Conservation (phyloP, 2,329 filamentous ascomycete species). For the Aspergillus sojae region DNA sequence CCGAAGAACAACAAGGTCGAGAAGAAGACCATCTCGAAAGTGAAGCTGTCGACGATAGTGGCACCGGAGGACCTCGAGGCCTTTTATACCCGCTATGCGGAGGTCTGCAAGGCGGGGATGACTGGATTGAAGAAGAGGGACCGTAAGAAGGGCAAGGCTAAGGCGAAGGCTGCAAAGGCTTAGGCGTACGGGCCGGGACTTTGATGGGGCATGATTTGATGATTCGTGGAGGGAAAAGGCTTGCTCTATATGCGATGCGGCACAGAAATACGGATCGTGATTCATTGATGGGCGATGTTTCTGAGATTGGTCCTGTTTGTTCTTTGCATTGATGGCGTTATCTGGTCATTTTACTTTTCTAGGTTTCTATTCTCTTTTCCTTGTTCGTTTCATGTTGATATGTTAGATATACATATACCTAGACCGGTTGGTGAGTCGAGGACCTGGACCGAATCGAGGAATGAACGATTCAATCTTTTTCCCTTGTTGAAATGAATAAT, state of each 20-base stretch:
- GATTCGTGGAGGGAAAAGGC: not conserved
- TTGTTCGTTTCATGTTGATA: conserved; percentile 9
- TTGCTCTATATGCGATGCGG: not conserved
- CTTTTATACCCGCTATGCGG: conserved; percentile 85
- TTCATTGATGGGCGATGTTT: not conserved
- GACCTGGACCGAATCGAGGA: not conserved
- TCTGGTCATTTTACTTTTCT: conserved; percentile 9
- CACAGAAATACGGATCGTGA: not conserved
- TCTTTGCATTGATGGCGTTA: conserved; percentile 32
- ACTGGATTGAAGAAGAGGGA: conserved; percentile 87
- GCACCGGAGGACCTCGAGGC: conserved; percentile 72
- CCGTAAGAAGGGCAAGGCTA: conserved; percentile 77
- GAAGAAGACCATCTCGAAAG: conserved; percentile 59
- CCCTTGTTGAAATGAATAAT: not conserved
- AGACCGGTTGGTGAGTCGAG: not conserved
- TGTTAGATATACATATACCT: conserved; percentile 7
- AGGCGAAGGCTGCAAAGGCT: conserved; percentile 50
- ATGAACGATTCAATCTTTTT: not conserved
- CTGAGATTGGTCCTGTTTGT: not conserved
- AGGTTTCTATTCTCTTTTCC: not conserved
- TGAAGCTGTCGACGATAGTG: conserved; percentile 84
- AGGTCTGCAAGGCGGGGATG: conserved; percentile 90
- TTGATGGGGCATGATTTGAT: not conserved
- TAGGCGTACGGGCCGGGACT: conserved; percentile 16
- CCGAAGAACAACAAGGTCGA: conserved; percentile 36